These are phyloP conservation scores for Erysimum cheiranthoides DNA, from an alignment of 345 rosid species.

Conservation along the genomic window DNA sequence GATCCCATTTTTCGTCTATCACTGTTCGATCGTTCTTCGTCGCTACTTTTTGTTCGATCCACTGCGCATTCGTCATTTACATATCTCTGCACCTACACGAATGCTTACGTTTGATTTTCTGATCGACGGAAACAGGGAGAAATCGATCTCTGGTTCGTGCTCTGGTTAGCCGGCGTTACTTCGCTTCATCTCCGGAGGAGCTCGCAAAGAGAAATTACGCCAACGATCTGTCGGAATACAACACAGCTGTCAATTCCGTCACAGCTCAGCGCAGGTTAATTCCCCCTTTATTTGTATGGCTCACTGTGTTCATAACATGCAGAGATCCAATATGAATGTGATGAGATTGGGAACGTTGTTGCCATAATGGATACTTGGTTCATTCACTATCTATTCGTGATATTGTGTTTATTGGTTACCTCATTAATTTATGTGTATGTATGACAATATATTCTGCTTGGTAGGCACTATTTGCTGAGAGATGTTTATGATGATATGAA, in stretches of 20 bases:
- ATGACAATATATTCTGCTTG: background rate
- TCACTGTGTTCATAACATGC: background rate
- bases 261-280: slow-evolving; percentile 69
- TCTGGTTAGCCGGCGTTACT: slow-evolving; percentile 56
- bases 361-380: background rate
- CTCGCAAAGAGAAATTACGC: slow-evolving; percentile 80
- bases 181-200: slow-evolving; percentile 56
- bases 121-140: slow-evolving; percentile 45
- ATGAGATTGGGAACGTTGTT: background rate
- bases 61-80: background rate
- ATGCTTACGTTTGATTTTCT: background rate
- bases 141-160: slow-evolving; percentile 56
- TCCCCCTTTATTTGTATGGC: background rate
- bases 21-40: background rate
- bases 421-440: background rate
- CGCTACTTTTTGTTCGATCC: background rate
- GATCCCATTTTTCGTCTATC: slow-evolving; percentile 28
- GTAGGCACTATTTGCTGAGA: slow-evolving; percentile 70
- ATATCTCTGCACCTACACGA: background rate
- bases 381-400: background rate
- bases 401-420: background rate
- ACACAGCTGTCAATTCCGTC: slow-evolving; percentile 69
- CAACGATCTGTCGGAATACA: slow-evolving; percentile 71
- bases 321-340: background rate
- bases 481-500: slow-evolving; percentile 91